A percentile compares a stretch with the other conserved stretches of the same genome.
Evolutionary conservation across 352 stramenopile species (phyloP).

Genomic region (Aphanomyces euteiches): DNA sequence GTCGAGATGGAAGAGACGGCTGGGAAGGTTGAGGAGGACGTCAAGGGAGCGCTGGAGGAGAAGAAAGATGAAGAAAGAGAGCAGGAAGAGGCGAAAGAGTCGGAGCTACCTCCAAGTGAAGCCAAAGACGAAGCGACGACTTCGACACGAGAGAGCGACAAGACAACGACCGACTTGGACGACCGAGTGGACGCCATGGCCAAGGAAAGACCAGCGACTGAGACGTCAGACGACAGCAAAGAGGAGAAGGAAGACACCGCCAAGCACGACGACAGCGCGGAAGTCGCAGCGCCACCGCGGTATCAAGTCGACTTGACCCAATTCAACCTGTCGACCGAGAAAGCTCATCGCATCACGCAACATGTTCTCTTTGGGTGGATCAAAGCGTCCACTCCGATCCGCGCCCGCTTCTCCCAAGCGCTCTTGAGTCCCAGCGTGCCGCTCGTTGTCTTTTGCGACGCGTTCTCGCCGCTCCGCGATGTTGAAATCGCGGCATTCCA

Average conservation of each 20-base stretch:
- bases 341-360: neutral
- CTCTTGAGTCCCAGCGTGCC: neutral
- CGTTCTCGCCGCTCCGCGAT: neutral
- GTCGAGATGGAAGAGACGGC: too few species aligned
- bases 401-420: neutral
- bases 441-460: neutral
- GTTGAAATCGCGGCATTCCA: neutral
- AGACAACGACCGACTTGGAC: too few species aligned
- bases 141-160: too few species aligned
- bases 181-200: too few species aligned
- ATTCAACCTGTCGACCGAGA: neutral
- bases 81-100: too few species aligned
- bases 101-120: too few species aligned
- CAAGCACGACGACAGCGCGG: neutral
- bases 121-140: too few species aligned
- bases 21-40: too few species aligned
- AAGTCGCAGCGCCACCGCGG: too few species aligned
- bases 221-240: neutral
- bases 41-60: too few species aligned
- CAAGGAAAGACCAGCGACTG: too few species aligned
- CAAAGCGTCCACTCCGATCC: slow-evolving; percentile 1
- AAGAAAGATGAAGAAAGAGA: too few species aligned
- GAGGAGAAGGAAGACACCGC: neutral
- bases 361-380: slow-evolving; percentile 18
- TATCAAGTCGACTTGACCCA: neutral